A percentile compares a stretch with the other conserved stretches of the same genome.
Evolutionary conservation across 1,284 basidiomycete genomes (phyloP).

Genomic region (Malassezia yamatoensis): DNA sequence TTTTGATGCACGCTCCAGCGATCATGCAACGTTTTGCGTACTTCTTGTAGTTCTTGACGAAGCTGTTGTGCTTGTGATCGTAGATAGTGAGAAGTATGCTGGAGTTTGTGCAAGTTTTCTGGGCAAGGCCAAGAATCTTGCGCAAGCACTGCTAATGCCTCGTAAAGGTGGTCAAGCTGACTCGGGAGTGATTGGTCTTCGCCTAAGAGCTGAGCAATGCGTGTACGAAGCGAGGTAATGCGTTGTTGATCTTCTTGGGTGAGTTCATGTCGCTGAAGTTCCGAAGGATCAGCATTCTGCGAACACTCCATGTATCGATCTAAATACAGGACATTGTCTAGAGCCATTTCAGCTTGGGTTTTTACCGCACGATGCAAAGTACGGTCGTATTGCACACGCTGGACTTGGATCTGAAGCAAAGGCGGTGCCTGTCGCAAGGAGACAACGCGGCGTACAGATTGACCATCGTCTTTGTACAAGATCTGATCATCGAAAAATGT

Average conservation of each 20-base stretch:
- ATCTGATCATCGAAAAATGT: conserved; percentile 75
- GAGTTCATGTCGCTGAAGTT: conserved; percentile 52
- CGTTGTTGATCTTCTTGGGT: conserved; percentile 55
- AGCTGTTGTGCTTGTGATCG: conserved; percentile 21
- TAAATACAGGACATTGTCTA: conserved; percentile 74
- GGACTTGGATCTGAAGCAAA: conserved; percentile 80
- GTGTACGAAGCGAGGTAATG: conserved; percentile 24
- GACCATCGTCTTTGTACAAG: conserved; percentile 70
- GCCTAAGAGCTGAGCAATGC: conserved; percentile 14
- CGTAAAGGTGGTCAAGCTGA: conserved; percentile 9
- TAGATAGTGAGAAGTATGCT: conserved; percentile 2
- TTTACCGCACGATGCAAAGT: conserved; percentile 80
- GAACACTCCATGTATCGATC: conserved; percentile 65
- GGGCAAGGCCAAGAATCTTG: background rate
- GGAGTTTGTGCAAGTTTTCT: background rate
- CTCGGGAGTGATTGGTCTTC: conserved; percentile 7
- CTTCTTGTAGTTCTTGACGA: conserved; percentile 58
- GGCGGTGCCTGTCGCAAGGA: conserved; percentile 76
- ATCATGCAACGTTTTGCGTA: conserved; percentile 64
- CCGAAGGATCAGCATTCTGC: conserved; percentile 39
- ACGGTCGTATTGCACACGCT: conserved; percentile 94
- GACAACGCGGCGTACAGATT: conserved; percentile 76
- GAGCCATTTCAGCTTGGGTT: conserved; percentile 86
- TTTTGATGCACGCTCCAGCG: conserved; percentile 64
- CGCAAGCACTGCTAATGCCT: background rate